Percentiles rank a stretch among this genome's conserved stretches.
These are phyloP conservation scores for Psilocybe sp. DNA, from an alignment of 768 basidiomycete genomes.

Conservation along the genomic window DNA sequence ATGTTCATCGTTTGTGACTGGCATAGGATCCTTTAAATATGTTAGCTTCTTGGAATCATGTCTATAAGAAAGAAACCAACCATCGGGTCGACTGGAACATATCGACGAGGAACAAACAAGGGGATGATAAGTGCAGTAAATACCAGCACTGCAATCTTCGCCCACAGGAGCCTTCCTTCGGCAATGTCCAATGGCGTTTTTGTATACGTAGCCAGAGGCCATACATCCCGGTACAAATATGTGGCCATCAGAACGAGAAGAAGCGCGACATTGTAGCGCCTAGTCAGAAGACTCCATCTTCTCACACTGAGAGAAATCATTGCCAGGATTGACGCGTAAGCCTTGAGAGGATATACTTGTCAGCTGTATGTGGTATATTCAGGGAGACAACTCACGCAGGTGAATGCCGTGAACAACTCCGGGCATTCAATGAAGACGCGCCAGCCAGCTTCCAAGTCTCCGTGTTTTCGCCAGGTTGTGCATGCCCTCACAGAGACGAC, in stretches of 20 bases:
- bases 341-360: constrained; percentile 20
- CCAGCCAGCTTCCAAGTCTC: neutral
- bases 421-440: constrained; percentile 5
- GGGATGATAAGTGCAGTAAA: constrained; percentile 47
- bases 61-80: constrained; percentile 11
- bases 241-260: constrained; percentile 32
- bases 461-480: neutral
- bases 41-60: neutral
- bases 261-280: constrained; percentile 21
- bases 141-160: constrained; percentile 40
- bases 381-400: constrained; percentile 9
- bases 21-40: constrained; percentile 26
- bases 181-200: constrained; percentile 38
- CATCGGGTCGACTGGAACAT: constrained; percentile 49
- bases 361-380: neutral
- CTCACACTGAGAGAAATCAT: constrained; percentile 32
- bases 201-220: constrained; percentile 49
- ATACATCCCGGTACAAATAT: constrained; percentile 51
- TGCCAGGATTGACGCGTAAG: constrained; percentile 39
- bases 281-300: constrained; percentile 23
- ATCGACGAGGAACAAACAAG: constrained; percentile 46
- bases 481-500: neutral
- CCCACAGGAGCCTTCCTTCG: constrained; percentile 48
- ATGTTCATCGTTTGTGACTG: constrained; percentile 41
- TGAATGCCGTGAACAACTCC: constrained; percentile 7